phyloP scores from a whole-genome alignment of 176 grass and related monocot genomes.

The Rhynchospora pubera region DNA sequence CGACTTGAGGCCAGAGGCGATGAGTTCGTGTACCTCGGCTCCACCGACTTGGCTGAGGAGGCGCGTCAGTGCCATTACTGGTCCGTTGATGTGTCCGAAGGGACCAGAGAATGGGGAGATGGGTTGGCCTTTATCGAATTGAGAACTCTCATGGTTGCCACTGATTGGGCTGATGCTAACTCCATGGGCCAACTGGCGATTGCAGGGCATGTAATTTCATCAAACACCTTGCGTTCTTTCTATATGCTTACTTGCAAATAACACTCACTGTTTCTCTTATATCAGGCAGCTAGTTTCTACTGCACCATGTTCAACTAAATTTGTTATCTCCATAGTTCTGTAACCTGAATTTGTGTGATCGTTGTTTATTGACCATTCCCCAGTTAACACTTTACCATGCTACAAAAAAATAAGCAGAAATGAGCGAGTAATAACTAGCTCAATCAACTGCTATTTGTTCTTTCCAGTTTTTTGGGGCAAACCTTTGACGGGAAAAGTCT shows the following conservation, averaged over 20 bases:
- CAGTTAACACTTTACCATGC: background rate
- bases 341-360: background rate
- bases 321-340: background rate
- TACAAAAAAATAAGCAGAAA: background rate
- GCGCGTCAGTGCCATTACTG: constrained; percentile 45
- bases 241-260: background rate
- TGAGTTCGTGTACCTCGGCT: constrained; percentile 72
- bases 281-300: background rate
- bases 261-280: background rate
- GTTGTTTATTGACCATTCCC: background rate
- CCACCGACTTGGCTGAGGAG: constrained; percentile 25
- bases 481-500: background rate
- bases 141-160: constrained; percentile 88
- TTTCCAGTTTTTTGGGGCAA: background rate
- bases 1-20: constrained; percentile 17
- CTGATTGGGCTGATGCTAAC: constrained; percentile 62
- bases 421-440: background rate
- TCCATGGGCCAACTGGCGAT: constrained; percentile 69
- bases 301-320: background rate
- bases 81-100: constrained; percentile 53
- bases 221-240: background rate
- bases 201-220: constrained; percentile 61
- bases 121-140: constrained; percentile 63
- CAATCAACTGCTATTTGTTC: background rate
- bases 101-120: constrained; percentile 28